Base-by-base conservation (phyloP, 805 yeast genomes). In the Millerozyma acaciae region DNA sequence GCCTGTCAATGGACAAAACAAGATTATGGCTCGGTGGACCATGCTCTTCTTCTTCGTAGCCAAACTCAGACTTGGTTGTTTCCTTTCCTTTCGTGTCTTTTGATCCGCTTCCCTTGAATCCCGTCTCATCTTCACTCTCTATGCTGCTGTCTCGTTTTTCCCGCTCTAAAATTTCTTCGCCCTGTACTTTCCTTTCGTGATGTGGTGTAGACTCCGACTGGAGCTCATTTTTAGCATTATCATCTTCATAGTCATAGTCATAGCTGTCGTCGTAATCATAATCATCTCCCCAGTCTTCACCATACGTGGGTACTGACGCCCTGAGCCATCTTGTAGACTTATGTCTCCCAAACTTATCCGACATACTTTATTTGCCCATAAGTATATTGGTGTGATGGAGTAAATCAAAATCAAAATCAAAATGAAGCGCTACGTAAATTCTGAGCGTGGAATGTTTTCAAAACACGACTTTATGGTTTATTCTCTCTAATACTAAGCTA, bases 241-340 rank as follows among this genome's bases (percentile, higher is more conserved):
- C 20, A 4, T 35, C 24, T n/a, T 33, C 44, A 3, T 42, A 34
- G 8, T 23, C 42, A 6, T 39, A 35, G 9, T 18, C 44, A 21
- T 37, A 35, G 4, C 38, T 52, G 34, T 47, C 44, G 15, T 47
- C 54, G 28, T 49, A 41, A 20, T 55, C 64, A 34, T 53, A 53
- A 17, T 58, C 65, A 34, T 58, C 64, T 15, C 54, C 62, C 70
- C 70, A 65, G 15, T 62, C 68, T 34, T 62, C 68, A 1, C 68
- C 68, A 37, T 64, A 64, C 3, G 54, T 34, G n/a, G 71, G 73
- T 4, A 58, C 61, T n/a, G 59, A 43, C 5, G 71, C 64, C 33
- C 58, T 60, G 8, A 57, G 68, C 72, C 72, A 66, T 31, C 73
- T 49, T 5, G 69, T 55, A 22, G 70, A 65, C 29, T 56, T 57